These are phyloP conservation scores for Neurospora sp. DNA, from an alignment of 495 filamentous ascomycete genomes.

Conservation along the genomic window DNA sequence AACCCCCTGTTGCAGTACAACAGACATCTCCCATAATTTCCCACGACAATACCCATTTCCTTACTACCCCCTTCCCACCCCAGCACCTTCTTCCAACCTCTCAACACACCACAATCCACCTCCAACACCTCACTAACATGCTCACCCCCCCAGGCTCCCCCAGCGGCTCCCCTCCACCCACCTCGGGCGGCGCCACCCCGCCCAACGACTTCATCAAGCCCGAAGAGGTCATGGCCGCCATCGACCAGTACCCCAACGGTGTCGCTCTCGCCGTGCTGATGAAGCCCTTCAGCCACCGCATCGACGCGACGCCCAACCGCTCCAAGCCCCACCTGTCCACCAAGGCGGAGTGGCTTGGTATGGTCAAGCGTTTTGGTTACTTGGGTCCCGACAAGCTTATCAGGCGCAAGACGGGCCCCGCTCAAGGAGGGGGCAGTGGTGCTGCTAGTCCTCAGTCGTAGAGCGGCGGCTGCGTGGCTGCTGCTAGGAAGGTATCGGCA, in stretches of 20 bases:
- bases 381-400: slow-evolving; percentile 38
- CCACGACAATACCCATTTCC: background rate
- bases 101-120: background rate
- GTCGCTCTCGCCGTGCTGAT: slow-evolving; percentile 45
- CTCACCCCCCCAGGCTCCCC: background rate
- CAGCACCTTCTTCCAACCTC: background rate
- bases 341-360: slow-evolving; percentile 38
- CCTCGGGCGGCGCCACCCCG: background rate
- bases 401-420: slow-evolving; percentile 20
- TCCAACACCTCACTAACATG: background rate
- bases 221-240: background rate
- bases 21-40: background rate
- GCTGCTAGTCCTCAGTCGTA: background rate
- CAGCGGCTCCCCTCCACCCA: background rate
- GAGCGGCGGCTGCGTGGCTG: background rate
- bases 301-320: slow-evolving; percentile 25
- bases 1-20: background rate
- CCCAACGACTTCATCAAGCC: background rate
- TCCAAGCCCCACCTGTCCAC: slow-evolving; percentile 26
- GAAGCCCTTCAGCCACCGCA: slow-evolving; percentile 48
- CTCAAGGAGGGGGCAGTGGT: background rate
- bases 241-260: background rate
- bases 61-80: background rate
- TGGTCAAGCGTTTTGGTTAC: slow-evolving; percentile 24
- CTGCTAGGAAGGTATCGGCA: too few relatives aligned